These are phyloP conservation scores for Huntiella abstrusa DNA, from an alignment of 2,329 filamentous ascomycete genomes.

Conservation along the genomic window DNA sequence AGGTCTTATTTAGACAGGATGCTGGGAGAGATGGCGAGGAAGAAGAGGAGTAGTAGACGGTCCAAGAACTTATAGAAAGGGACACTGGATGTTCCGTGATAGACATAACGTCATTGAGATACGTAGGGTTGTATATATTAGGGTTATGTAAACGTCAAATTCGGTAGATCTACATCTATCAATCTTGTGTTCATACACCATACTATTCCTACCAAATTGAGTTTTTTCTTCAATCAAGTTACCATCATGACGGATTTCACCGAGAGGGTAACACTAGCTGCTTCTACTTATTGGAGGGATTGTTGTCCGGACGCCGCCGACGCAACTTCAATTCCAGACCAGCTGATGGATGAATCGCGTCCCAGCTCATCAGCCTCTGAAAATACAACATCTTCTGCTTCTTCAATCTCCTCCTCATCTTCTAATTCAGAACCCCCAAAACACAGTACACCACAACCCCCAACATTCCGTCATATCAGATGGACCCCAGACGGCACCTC, in stretches of 20 bases:
- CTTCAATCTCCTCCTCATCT: neutral
- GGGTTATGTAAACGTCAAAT: too few species aligned
- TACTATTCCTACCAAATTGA: too few species aligned
- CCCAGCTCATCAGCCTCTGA: too few species aligned
- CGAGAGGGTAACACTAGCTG: neutral
- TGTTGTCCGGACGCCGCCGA: neutral
- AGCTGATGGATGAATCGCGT: too few species aligned
- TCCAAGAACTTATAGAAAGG: too few species aligned
- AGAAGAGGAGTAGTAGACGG: neutral
- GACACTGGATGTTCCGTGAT: too few species aligned
- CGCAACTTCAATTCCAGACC: neutral
- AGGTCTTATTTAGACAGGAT: slow-evolving; percentile 59
- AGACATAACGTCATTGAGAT: too few species aligned
- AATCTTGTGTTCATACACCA: too few species aligned
- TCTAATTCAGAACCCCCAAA: neutral
- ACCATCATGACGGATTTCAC: too few species aligned
- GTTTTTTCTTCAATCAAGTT: too few species aligned
- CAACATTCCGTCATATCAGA: slow-evolving; percentile 21
- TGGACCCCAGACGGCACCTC: slow-evolving; percentile 41
- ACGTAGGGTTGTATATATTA: too few species aligned
- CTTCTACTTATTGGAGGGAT: slow-evolving; percentile 1
- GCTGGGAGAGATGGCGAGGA: slow-evolving; percentile 32
- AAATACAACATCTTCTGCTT: neutral
- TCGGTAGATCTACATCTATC: too few species aligned
- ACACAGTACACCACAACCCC: neutral